Evolutionary conservation across 495 filamentous ascomycete genomes (phyloP).

Genomic region (Aspergillus egyptiacus): DNA sequence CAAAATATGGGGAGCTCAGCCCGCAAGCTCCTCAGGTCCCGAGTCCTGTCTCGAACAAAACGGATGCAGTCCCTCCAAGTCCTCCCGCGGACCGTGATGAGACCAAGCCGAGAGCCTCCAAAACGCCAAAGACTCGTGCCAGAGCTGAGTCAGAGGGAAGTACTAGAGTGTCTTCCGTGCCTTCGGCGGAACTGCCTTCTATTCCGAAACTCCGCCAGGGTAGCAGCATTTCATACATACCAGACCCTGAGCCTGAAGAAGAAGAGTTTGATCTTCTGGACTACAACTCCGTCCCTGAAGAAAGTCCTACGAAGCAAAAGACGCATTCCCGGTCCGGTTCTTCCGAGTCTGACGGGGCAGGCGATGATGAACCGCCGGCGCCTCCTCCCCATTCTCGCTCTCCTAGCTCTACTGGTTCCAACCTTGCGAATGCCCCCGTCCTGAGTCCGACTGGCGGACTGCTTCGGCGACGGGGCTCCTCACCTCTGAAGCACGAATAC

Average conservation of each 20-base stretch:
- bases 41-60: conserved; percentile 4
- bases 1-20: conserved; percentile 38
- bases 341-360: conserved; percentile 21
- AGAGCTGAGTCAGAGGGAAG: conserved; percentile 22
- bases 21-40: conserved; percentile 24
- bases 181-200: conserved; percentile 49
- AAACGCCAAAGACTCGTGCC: conserved; percentile 20
- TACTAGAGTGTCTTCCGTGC: conserved; percentile 51
- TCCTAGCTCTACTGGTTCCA: conserved; percentile 42
- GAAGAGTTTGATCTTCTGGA: conserved; percentile 38
- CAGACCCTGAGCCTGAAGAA: conserved; percentile 26
- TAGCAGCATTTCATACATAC: conserved; percentile 35
- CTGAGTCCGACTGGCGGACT: conserved; percentile 36
- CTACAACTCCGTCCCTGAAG: conserved; percentile 18
- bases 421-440: conserved; percentile 46
- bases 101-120: conserved; percentile 11
- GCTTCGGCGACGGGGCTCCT: conserved; percentile 70
- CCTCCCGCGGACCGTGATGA: conserved; percentile 24
- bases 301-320: conserved; percentile 33
- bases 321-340: conserved; percentile 29
- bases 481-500: conserved; percentile 96
- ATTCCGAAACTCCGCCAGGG: conserved; percentile 50
- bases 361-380: conserved; percentile 42
- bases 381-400: conserved; percentile 48
- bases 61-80: conserved; percentile 6